phyloP scores from a whole-genome alignment of 305 asterid genomes.

The Solanum hybrid region DNA sequence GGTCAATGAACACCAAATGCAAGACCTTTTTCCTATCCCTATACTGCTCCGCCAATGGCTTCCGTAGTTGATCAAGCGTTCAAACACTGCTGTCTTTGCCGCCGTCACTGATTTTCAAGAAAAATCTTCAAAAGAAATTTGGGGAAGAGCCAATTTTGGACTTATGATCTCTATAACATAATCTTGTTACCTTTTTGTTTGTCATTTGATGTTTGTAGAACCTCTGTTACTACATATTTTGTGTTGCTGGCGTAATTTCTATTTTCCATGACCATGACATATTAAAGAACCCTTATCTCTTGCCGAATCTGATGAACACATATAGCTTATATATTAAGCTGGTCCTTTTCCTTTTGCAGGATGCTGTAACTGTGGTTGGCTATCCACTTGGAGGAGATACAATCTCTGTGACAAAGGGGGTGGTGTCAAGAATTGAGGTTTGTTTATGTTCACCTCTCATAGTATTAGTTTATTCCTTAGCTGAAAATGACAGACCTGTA shows the following conservation, averaged over 20 bases:
- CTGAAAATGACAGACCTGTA: neutral
- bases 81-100: neutral
- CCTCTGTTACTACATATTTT: neutral
- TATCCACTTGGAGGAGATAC: slow-evolving; percentile 98
- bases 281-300: neutral
- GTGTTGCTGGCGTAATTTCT: neutral
- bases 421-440: slow-evolving; percentile 91
- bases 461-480: neutral
- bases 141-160: neutral
- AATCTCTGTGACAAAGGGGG: slow-evolving; percentile 90
- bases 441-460: slow-evolving; percentile 8
- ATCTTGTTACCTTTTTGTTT: neutral
- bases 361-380: slow-evolving; percentile 85
- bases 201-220: neutral
- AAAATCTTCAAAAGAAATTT: neutral
- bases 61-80: neutral
- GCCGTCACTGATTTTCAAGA: neutral
- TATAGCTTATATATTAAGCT: neutral
- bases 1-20: neutral
- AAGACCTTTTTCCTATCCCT: neutral
- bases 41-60: neutral
- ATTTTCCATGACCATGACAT: neutral
- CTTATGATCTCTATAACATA: neutral
- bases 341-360: slow-evolving; percentile 32
- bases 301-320: neutral